Conservation (phyloP, 805 yeast species). For the Candida alai region DNA sequence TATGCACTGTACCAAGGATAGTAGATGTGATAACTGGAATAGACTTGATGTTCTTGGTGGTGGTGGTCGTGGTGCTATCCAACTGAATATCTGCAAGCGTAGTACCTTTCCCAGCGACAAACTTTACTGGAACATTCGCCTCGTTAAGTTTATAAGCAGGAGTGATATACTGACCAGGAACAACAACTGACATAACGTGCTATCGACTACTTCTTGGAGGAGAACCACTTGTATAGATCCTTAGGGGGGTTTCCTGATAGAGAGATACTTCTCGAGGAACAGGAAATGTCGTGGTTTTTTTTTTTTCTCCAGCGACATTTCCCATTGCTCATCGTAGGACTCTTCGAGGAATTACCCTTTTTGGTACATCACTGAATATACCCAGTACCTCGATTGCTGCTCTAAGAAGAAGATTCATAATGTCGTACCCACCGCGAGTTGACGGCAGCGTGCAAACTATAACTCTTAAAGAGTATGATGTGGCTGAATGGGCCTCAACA, state of each 20-base stretch:
- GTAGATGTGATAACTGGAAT: slow-evolving; percentile 54
- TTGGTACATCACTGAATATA: too few relatives aligned
- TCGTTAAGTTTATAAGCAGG: slow-evolving; percentile 45
- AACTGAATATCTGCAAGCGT: slow-evolving; percentile 40
- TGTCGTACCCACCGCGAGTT: slow-evolving; percentile 38
- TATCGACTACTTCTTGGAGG: neutral
- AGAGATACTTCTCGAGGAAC: too few relatives aligned
- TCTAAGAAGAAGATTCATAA: too few relatives aligned
- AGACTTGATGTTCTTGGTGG: slow-evolving; percentile 22
- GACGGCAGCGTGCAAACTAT: slow-evolving; percentile 46
- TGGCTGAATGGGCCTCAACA: slow-evolving; percentile 48
- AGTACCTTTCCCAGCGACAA: slow-evolving; percentile 64
- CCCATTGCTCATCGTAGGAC: too few relatives aligned
- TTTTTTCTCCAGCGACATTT: too few relatives aligned
- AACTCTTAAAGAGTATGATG: slow-evolving; percentile 45
- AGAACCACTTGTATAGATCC: too few relatives aligned
- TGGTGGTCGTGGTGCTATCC: slow-evolving; percentile 14
- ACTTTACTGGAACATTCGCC: slow-evolving; percentile 34
- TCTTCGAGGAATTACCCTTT: too few relatives aligned
- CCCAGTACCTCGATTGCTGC: neutral
- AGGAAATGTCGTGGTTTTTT: too few relatives aligned
- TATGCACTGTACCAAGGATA: slow-evolving; percentile 54
- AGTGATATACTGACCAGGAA: slow-evolving; percentile 81
- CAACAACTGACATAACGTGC: slow-evolving; percentile 25
- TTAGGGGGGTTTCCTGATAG: too few relatives aligned